These are phyloP conservation scores for Coccomyxa sp. DNA, from an alignment of 139 green algal genomes.

Conservation along the genomic window DNA sequence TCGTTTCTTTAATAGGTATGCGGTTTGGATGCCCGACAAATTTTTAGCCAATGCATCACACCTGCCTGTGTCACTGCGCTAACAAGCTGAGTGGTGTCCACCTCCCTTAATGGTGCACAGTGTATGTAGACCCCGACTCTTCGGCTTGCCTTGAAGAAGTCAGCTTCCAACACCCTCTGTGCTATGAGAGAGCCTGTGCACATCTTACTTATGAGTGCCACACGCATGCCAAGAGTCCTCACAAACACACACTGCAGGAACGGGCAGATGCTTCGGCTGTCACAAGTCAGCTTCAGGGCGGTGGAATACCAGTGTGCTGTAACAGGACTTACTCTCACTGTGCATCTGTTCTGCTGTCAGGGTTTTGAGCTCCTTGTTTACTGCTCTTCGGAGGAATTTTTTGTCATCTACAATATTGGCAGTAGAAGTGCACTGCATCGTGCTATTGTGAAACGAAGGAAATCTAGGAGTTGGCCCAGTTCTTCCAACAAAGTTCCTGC, in stretches of 20 bases:
- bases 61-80: conserved; percentile 32
- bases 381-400: conserved; percentile 6
- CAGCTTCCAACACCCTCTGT: conserved; percentile 25
- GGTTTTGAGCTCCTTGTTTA: conserved; percentile 19
- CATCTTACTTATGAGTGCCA: background rate
- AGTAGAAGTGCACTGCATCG: background rate
- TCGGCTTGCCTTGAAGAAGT: conserved; percentile 22
- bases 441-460: background rate
- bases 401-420: conserved; percentile 11
- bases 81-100: conserved; percentile 58
- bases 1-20: background rate
- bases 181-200: conserved; percentile 32
- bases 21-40: background rate
- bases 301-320: background rate
- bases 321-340: conserved; percentile 20
- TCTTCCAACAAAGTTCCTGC: background rate
- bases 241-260: too few relatives aligned
- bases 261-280: background rate
- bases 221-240: background rate
- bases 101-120: conserved; percentile 58
- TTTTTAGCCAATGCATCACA: background rate
- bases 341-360: conserved; percentile 11
- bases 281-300: background rate
- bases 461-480: background rate
- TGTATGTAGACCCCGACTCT: conserved; percentile 62